Evolutionary conservation across 345 rosid species (phyloP).

Genomic region (Iberis pinnata): DNA sequence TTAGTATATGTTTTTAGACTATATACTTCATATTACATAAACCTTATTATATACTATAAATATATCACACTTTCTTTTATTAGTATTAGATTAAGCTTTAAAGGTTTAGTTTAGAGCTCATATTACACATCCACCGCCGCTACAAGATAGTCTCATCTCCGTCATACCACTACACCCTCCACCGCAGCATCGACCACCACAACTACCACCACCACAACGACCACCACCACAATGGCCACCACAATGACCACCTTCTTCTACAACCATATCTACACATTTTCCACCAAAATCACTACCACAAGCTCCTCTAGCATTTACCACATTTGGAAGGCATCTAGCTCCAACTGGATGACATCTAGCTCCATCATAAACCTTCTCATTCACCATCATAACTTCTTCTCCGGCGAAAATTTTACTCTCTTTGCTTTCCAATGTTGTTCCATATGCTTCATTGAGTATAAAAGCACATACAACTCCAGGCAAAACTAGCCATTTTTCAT

Average conservation of each 20-base stretch:
- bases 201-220: conserved; percentile 16
- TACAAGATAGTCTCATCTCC: conserved; percentile 1
- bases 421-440: conserved; percentile 19
- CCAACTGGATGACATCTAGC: conserved; percentile 24
- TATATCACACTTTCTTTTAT: too few relatives aligned
- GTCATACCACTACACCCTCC: conserved; percentile 23
- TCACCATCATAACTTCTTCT: conserved; percentile 23
- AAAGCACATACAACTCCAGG: conserved; percentile 54
- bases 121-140: too few relatives aligned
- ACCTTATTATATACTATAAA: too few relatives aligned
- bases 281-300: conserved; percentile 21
- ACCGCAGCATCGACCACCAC: conserved; percentile 6
- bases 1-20: too few relatives aligned
- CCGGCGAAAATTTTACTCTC: conserved; percentile 19
- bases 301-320: conserved; percentile 18
- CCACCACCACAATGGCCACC: conserved; percentile 23
- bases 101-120: too few relatives aligned
- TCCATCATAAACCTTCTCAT: not conserved
- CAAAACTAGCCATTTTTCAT: conserved; percentile 55
- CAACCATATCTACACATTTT: conserved; percentile 21
- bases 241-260: conserved; percentile 24
- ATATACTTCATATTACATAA: too few relatives aligned
- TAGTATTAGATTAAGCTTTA: too few relatives aligned
- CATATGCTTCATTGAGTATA: conserved; percentile 40
- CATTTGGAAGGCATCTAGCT: conserved; percentile 21